phyloP scores from a whole-genome alignment of 176 grass and related monocot species.

The Carex littledalei region DNA sequence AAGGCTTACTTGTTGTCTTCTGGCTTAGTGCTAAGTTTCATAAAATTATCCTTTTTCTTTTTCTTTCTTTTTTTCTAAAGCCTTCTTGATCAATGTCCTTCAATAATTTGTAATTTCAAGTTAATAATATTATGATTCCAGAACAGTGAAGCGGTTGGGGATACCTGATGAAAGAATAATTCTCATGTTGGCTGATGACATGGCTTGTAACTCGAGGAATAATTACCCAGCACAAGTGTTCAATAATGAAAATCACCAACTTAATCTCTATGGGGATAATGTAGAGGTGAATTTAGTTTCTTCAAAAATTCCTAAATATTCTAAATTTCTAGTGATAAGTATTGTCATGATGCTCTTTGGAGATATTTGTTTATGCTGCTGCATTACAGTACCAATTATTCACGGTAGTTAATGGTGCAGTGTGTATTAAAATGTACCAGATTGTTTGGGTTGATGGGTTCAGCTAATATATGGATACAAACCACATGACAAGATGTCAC shows the following conservation, averaged over 20 bases:
- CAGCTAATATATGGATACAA: conserved; percentile 1
- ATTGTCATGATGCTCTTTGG: not conserved
- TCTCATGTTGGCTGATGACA: conserved; percentile 98
- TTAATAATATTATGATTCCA: conserved; percentile 21
- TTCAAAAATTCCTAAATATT: not conserved
- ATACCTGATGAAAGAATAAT: conserved; percentile 96
- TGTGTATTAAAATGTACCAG: not conserved
- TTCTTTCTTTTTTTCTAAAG: not conserved
- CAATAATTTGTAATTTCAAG: not conserved
- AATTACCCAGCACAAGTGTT: conserved; percentile 97
- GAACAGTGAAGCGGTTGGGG: conserved; percentile 90
- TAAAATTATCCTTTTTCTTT: not conserved
- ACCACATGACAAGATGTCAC: not conserved
- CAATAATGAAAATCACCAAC: conserved; percentile 97
- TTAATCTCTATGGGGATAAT: conserved; percentile 92
- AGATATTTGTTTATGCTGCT: not conserved
- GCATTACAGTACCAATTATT: not conserved
- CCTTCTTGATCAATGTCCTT: not conserved
- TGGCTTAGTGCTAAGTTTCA: not conserved
- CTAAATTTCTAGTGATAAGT: not conserved
- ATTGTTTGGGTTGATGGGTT: not conserved
- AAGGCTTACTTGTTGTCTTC: not conserved
- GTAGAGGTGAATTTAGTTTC: conserved; percentile 65
- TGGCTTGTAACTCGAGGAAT: conserved; percentile 91
- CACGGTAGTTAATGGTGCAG: not conserved